Evolutionary conservation across 108 stramenopile genomes (phyloP), one percentile per base, ranked within the genome.

Genomic region (Nitzschia palea): DNA sequence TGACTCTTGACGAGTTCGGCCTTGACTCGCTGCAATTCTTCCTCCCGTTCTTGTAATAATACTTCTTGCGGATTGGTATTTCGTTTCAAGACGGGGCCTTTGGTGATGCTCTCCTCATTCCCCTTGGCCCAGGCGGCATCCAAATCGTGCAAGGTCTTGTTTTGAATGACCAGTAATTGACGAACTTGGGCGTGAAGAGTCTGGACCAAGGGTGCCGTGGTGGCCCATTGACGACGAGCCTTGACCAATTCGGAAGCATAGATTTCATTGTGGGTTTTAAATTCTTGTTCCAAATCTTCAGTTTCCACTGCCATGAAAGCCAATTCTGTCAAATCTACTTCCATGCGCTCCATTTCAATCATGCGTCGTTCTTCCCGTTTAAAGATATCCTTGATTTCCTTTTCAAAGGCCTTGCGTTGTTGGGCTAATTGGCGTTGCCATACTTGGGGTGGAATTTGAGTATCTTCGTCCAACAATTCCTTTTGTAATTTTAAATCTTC

Each of bases 291-390:
- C 36, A 56, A 40, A 56, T 70, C 59, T 37, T 70, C 69, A n/a
- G 61, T 52, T 32, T 70, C 50, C 28, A 70, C 59, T 9, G 69
- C 69, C 12, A 57, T n/a, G 51, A 61, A 70, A 8, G 69, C 69
- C 25, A 70, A 27, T 31, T 70, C 50, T 2, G 57, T 70, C 25
- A 70, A n/a, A 37, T 70, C 35, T 20, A 61, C 36, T 45, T 70
- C 69, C 35, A 70, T 51, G 10, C 2, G 20, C 28, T 70, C 69
- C 18, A 70, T 70, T 51, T 70, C 59, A 12, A 56, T 10, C 44
- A 70, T 17, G 34, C 71, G 62, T 18, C 25, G n/a, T 27, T 58
- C 63, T 56, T 73, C 63, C 28, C 44, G 20, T 12, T 10, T 23
- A 20, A 73, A 48, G 9, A 73, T 26, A 6, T 44, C 55, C 32